Base-by-base conservation (phyloP, 2,329 filamentous ascomycete species). In the Periglandula ipomoeae region DNA sequence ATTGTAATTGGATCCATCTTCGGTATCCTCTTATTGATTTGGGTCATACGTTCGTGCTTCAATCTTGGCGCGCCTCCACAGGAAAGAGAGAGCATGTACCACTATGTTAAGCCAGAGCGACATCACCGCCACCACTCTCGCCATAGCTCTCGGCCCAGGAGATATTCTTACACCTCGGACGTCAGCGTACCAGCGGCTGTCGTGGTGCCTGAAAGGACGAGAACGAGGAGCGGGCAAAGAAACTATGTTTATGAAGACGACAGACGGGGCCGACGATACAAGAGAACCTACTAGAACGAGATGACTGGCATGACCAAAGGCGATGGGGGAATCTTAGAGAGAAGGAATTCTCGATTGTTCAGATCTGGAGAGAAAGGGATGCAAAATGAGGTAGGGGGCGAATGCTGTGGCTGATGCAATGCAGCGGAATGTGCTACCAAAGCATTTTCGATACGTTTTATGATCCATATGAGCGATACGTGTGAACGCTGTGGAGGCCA, bases 1-100 rank as follows among this genome's bases (percentile, higher is more conserved):
- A 76, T 76, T 50, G 70, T 76, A 42, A 68, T 76, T 52, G 73
- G 72, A 19, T 71, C 70, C 22, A 63, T 76, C 46, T 65, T 57
- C 41, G 72, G 72, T n/a, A 55, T 72, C 37, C 59, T 76, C 11
- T 61, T 75, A 0, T 50, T 76, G 3, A 51, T 70, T 32, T 76
- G 73, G 73, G 59, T 76, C 52, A 47, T 75, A 53, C 65, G 67
- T 5, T 73, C 70, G 2, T 74, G 70, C 57, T 54, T 61, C 45
- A 70, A 71, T 54, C 55, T 70, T 34, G 67, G 68, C 8, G 65
- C 64, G 1, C 65, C 67, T 8, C 63, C 64, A 0, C 56, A 58
- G 5, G 59, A 62, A 15, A 42, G 62, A 15, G 54, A 69, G 54
- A 59, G 55, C 27, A 58, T 58, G 56, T 68, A 70, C 47, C 58